Percentiles rank a stretch among this genome's conserved stretches.
Conservation (phyloP, 108 stramenopile genomes). For the Hondaea fermentalgiana region DNA sequence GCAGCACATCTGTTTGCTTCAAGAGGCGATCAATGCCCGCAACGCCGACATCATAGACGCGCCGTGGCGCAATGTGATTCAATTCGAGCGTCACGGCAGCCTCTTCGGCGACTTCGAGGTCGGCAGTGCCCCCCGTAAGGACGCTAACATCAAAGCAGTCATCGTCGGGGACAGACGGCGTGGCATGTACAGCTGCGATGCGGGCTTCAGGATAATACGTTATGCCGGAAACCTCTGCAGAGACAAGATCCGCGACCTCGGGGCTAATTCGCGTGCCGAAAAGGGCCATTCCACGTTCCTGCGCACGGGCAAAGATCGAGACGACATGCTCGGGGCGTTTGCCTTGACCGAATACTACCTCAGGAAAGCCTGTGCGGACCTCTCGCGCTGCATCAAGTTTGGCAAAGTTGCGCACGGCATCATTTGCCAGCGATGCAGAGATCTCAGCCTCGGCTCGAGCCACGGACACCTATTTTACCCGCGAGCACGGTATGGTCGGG, state of each 20-base stretch:
- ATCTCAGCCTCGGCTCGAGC: neutral
- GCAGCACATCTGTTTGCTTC: constrained; percentile 56
- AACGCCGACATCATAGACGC: constrained; percentile 85
- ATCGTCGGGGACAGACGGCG: neutral
- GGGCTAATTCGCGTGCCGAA: neutral
- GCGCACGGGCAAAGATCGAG: neutral
- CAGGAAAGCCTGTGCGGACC: neutral
- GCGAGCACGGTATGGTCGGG: no score
- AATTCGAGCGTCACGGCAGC: constrained; percentile 66
- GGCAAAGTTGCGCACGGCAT: neutral
- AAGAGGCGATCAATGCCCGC: constrained; percentile 87
- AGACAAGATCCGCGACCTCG: neutral
- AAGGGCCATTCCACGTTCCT: neutral
- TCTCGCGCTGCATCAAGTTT: neutral
- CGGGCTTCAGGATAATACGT: neutral
- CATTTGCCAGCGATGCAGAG: neutral
- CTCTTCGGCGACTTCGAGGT: constrained; percentile 78
- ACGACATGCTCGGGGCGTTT: neutral
- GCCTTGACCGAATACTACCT: constrained; percentile 9
- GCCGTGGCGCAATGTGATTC: constrained; percentile 52
- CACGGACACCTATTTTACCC: neutral
- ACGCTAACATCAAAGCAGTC: constrained; percentile 47
- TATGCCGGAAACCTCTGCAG: neutral
- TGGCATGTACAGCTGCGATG: neutral
- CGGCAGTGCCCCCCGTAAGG: constrained; percentile 78